These are phyloP conservation scores for Amylocarpus encephaloides DNA, from an alignment of 2,329 filamentous ascomycete species.

Conservation along the genomic window DNA sequence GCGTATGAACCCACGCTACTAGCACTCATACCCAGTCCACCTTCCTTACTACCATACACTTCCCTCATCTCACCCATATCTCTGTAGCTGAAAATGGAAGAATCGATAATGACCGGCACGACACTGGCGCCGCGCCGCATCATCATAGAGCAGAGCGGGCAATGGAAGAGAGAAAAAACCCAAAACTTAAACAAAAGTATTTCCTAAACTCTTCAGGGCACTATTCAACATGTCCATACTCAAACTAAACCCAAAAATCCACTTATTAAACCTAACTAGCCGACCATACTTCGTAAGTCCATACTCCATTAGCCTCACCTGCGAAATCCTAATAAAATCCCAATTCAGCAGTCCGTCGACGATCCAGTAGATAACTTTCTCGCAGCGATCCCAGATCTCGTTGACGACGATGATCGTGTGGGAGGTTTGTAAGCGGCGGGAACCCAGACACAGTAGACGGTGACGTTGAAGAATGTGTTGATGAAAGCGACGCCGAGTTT, in stretches of 20 bases:
- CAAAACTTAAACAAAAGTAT: constrained; percentile 13
- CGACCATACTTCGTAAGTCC: constrained; percentile 37
- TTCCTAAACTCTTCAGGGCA: constrained; percentile 13
- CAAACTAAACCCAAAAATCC: constrained; percentile 35
- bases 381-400: constrained; percentile 45
- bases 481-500: constrained; percentile 35
- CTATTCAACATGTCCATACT: constrained; percentile 35
- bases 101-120: background rate
- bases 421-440: constrained; percentile 41
- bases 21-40: no score
- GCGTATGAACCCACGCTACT: background rate
- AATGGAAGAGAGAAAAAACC: no score
- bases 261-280: constrained; percentile 36
- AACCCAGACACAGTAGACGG: constrained; percentile 49
- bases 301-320: constrained; percentile 33
- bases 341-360: constrained; percentile 46
- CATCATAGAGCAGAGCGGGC: background rate
- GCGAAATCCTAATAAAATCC: constrained; percentile 43
- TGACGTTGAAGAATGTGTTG: constrained; percentile 45
- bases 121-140: background rate
- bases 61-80: background rate
- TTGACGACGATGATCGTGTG: constrained; percentile 40
- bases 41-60: no score
- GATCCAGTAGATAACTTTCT: constrained; percentile 45
- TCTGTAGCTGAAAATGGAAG: no score